These are phyloP conservation scores for Pseudocercospora ulei DNA, from an alignment of 2,329 filamentous ascomycete genomes.

Conservation along the genomic window DNA sequence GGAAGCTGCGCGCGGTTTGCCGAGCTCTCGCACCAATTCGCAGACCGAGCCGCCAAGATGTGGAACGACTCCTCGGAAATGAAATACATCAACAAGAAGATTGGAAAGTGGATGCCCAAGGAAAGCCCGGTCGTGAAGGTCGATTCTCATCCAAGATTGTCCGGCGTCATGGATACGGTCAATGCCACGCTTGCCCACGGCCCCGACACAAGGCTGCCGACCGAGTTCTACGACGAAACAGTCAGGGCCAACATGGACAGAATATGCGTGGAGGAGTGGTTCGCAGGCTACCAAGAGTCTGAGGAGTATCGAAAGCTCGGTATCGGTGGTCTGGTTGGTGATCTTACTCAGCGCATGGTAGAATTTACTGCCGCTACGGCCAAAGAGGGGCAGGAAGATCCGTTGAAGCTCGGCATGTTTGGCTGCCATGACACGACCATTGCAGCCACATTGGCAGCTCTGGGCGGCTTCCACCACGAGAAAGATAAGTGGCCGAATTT, in stretches of 20 bases:
- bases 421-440: slow-evolving; percentile 93
- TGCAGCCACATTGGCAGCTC: slow-evolving; percentile 62
- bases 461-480: slow-evolving; percentile 63
- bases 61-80: slow-evolving; percentile 62
- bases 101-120: slow-evolving; percentile 78
- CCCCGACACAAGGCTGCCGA: slow-evolving; percentile 64
- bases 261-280: slow-evolving; percentile 87
- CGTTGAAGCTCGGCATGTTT: slow-evolving; percentile 64
- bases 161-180: slow-evolving; percentile 87
- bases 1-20: slow-evolving; percentile 42
- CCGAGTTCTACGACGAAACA: slow-evolving; percentile 75
- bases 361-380: slow-evolving; percentile 35
- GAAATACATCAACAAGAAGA: slow-evolving; percentile 65
- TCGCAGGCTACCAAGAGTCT: slow-evolving; percentile 71
- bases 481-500: slow-evolving; percentile 77
- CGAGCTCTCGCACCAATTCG: slow-evolving; percentile 42
- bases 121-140: slow-evolving; percentile 59
- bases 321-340: slow-evolving; percentile 74
- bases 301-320: slow-evolving; percentile 80
- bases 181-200: slow-evolving; percentile 83
- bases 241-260: slow-evolving; percentile 58
- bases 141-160: slow-evolving; percentile 72
- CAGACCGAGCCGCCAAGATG: slow-evolving; percentile 40
- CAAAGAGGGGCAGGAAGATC: slow-evolving; percentile 38
- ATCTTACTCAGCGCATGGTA: slow-evolving; percentile 54